phyloP scores from a whole-genome alignment of 164 flowering plant species.

The Nymphaea thermarum region DNA sequence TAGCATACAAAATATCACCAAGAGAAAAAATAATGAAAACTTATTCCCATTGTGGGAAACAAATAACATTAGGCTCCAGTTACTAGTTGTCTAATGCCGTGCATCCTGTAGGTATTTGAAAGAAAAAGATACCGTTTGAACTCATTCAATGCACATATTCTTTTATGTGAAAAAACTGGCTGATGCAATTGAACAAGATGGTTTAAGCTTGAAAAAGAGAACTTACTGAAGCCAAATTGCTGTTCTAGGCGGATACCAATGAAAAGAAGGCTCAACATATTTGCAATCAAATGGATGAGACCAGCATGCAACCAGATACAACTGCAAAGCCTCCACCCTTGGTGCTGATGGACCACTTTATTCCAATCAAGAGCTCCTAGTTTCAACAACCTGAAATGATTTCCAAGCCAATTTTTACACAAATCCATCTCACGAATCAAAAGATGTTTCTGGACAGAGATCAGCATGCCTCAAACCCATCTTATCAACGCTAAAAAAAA shows the following conservation, averaged over 20 bases:
- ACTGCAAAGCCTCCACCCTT: constrained; percentile 75
- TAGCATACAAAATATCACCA: no score
- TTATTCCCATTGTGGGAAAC: no score
- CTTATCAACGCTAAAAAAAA: no score
- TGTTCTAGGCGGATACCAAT: constrained; percentile 85
- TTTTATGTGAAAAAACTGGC: no score
- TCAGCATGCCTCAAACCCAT: neutral
- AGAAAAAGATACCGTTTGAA: no score
- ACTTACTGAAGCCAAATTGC: constrained; percentile 80
- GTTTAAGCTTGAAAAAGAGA: neutral
- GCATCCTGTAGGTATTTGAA: no score
- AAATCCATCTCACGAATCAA: neutral
- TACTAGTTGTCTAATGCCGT: no score
- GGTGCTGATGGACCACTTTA: constrained; percentile 41
- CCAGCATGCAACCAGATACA: constrained; percentile 90
- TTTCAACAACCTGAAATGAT: constrained; percentile 42
- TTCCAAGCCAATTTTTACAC: neutral
- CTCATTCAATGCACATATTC: no score
- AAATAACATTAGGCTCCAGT: no score
- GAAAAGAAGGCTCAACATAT: constrained; percentile 65
- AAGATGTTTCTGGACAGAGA: neutral
- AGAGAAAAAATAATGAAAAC: no score
- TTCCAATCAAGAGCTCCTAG: constrained; percentile 59
- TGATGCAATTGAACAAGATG: no score
- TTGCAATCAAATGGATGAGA: constrained; percentile 56